These are phyloP conservation scores for Pythium biforme DNA, from an alignment of 352 stramenopile genomes.

Conservation along the genomic window DNA sequence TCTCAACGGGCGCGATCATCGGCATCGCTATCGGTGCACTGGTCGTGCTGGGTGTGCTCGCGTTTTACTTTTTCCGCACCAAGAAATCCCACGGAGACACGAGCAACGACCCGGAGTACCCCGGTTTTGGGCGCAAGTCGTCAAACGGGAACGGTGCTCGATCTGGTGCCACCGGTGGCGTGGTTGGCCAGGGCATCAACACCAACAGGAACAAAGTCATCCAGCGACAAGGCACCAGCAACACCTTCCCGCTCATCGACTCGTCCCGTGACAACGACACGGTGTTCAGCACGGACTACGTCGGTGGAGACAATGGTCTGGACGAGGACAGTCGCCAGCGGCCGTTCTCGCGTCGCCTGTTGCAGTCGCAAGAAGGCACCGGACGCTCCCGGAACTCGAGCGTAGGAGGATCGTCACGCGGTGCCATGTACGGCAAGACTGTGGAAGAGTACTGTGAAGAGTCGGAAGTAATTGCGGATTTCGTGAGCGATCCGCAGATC, in stretches of 20 bases:
- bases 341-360: background rate
- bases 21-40: conserved; percentile 21
- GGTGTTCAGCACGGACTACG: conserved; percentile 15
- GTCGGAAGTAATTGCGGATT: conserved; percentile 47
- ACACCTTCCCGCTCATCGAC: conserved; percentile 9
- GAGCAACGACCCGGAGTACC: conserved; percentile 3
- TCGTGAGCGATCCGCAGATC: conserved; percentile 51
- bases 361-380: conserved; percentile 1
- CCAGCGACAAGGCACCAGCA: conserved; percentile 11
- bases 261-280: conserved; percentile 18
- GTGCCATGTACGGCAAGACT: conserved; percentile 30
- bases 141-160: background rate
- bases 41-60: conserved; percentile 18
- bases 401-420: conserved; percentile 5
- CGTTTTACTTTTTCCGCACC: conserved; percentile 20
- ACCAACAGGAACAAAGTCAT: background rate
- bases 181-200: background rate
- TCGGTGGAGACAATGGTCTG: background rate
- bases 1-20: conserved; percentile 25
- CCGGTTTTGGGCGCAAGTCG: conserved; percentile 13
- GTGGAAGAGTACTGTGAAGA: conserved; percentile 63
- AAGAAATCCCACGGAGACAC: background rate
- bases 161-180: background rate
- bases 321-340: conserved; percentile 14
- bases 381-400: conserved; percentile 1